Base-by-base conservation (phyloP, 495 filamentous ascomycete species). In the Xylaria longipes region DNA sequence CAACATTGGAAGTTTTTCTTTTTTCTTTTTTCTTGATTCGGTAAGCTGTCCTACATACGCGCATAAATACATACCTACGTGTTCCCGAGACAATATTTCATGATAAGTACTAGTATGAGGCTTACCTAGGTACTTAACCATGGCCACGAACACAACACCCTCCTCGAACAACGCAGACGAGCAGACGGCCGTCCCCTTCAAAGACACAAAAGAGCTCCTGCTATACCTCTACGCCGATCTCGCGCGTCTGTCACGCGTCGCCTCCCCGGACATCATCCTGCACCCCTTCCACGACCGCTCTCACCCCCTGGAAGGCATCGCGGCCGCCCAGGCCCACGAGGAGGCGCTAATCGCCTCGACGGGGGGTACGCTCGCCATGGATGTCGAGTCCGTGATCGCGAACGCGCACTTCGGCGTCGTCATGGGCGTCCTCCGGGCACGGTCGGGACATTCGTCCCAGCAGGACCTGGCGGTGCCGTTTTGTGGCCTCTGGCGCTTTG, bases 271-370 rank as follows among this genome's bases (percentile, higher is more conserved):
- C 39, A 69, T 79, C 6, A 4, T 75, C 29, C 75, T 81, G 1
- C 79, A 81, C 65, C 52, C 70, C 0, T 76, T 74, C 62, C 66
- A 75, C 68, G 31, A 27, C 72, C 73, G 0, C 22, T 31, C 43
- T 33, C 50, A n/a, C 64, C 76, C 54, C 1, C 25, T 75, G 4
- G 2, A 39, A 1, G 79, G 79, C 2, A 33, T 77, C 25, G 57
- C n/a, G 0, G 76, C 77, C 0, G 76, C 68, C 3, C 76, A 78
- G 61, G 71, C 63, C 11, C 72, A 78, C 68, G 75, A 76, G 29
- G 73, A 79, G 1, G 71, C 69, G 1, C 68, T 81, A 0, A 31
- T 80, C 2, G 70, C 52, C 0, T 68, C 75, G 7, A 71, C 74
- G 27, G 69, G 73, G 7, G 70, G 73, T 0, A 73, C 70, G 12